Base-by-base conservation (phyloP, 2,329 filamentous ascomycete genomes). In the Penicillium glabrum region DNA sequence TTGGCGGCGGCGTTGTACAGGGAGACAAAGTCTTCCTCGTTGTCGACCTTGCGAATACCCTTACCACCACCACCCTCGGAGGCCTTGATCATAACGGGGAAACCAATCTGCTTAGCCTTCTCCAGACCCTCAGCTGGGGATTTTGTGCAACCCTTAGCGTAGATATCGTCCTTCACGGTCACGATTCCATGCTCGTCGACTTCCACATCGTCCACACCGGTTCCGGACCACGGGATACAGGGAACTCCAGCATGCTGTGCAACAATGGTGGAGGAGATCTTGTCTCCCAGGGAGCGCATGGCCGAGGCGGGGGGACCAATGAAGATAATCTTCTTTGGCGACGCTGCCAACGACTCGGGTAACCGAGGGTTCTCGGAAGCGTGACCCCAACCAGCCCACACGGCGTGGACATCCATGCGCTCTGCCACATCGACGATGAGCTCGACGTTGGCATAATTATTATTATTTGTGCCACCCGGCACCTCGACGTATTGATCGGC, bases 61-160 rank as follows among this genome's bases (percentile, higher is more conserved):
- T 99, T 99, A 74, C 95, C 95, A 80, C 95, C 95, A 80, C 95
- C 95, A 80, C 95, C 95, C 82, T 99, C 95, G 3, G 95, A 98
- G n/a, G 95, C 95, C 83, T 99, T 99, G 76, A 99, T 91, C 95
- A 99, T 99, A 82, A 99, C 90, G 16, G 95, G 95, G 81, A 99
- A 99, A 65, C 95, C 95, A 75, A 99, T 99, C 71, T 91, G 84
- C 74, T 85, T 87, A 58, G 95, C 95, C 72, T 89, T 92, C 71
- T 85, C 80, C 50, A 99, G 84, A 78, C 93, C 95, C 78, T 99
- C 92, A 77, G 96, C 82, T 77, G 91, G 92, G 23, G 90, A 92
- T 72, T 86, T 86, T 47, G 96, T 95, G 76, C 95, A 99, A 61
- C 95, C 95, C 78, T 93, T 90, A 68, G 87, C 84, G 77, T 99